phyloP scores from a whole-genome alignment of 2,329 filamentous ascomycete genomes.

The Paecilomyces variotii region DNA sequence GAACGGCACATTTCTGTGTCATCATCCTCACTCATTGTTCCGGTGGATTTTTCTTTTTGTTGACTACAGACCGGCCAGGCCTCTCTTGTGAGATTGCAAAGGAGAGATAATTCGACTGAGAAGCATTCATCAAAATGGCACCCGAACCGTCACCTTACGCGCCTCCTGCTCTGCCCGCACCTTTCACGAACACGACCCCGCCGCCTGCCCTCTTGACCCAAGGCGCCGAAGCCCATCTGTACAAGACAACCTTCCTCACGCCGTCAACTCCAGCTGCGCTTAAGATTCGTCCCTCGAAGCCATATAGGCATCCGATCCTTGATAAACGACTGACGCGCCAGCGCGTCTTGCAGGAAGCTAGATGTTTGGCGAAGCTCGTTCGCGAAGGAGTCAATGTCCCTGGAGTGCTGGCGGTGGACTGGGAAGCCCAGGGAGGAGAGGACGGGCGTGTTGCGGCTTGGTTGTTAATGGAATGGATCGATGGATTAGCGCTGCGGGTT shows the following conservation, averaged over 20 bases:
- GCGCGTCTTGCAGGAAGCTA: conserved; percentile 79
- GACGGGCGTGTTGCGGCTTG: conserved; percentile 60
- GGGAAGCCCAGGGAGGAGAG: conserved; percentile 51
- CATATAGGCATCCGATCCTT: conserved; percentile 83
- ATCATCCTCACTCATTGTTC: not conserved
- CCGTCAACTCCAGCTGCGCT: conserved; percentile 64
- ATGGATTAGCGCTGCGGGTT: conserved; percentile 61
- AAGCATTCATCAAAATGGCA: not conserved
- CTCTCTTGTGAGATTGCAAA: not conserved
- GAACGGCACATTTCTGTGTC: not conserved
- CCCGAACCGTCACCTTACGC: conserved; percentile 16
- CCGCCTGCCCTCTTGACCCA: conserved; percentile 70
- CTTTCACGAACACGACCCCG: conserved; percentile 56
- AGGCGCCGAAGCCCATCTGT: conserved; percentile 92
- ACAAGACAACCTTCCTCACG: conserved; percentile 72
- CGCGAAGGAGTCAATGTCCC: conserved; percentile 76
- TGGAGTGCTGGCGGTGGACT: conserved; percentile 63
- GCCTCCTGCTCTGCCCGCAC: conserved; percentile 47
- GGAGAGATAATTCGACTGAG: not conserved
- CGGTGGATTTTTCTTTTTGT: not conserved
- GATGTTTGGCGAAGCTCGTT: conserved; percentile 71
- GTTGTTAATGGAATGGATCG: conserved; percentile 79
- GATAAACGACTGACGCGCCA: conserved; percentile 80
- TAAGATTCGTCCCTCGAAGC: conserved; percentile 85
- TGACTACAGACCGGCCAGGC: not conserved